Percentiles rank a stretch among this genome's conserved stretches.
phyloP scores from a whole-genome alignment of 2,329 filamentous ascomycete species.

The Dactylellina haptotyla region DNA sequence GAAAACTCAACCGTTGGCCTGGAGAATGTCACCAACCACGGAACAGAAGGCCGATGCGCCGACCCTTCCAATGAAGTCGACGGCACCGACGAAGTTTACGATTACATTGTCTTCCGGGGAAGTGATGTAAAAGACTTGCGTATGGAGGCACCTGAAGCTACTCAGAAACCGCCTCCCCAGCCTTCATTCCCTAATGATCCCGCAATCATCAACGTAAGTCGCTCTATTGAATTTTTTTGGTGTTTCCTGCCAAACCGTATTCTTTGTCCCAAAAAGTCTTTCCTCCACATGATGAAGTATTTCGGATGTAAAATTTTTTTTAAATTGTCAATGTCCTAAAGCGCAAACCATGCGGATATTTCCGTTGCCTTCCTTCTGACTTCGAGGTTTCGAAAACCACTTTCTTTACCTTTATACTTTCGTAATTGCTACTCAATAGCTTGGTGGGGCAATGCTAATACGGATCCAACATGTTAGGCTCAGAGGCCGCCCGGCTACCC shows the following conservation, averaged over 20 bases:
- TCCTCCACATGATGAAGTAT: slow-evolving; percentile 70
- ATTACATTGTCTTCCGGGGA: slow-evolving; percentile 98
- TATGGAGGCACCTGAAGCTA: slow-evolving; percentile 82
- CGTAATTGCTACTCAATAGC: slow-evolving; percentile 62
- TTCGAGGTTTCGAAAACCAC: slow-evolving; percentile 50
- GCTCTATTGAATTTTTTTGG: no score
- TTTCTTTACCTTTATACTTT: slow-evolving; percentile 52
- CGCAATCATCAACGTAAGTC: slow-evolving; percentile 94
- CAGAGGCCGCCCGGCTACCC: slow-evolving; percentile 25
- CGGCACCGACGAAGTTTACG: slow-evolving; percentile 87
- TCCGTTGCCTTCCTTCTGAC: slow-evolving; percentile 82
- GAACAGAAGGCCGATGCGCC: slow-evolving; percentile 87
- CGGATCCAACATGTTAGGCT: slow-evolving; percentile 15
- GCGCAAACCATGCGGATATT: slow-evolving; percentile 76
- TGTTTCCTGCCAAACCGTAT: neutral
- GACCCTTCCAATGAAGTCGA: slow-evolving; percentile 83
- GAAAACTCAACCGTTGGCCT: slow-evolving; percentile 96
- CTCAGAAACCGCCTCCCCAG: slow-evolving; percentile 74
- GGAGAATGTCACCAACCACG: slow-evolving; percentile 93
- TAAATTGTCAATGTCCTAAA: slow-evolving; percentile 68
- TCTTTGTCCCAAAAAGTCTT: neutral
- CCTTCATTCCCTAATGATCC: slow-evolving; percentile 90
- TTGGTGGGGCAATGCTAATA: slow-evolving; percentile 60
- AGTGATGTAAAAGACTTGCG: slow-evolving; percentile 98
- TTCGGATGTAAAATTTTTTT: slow-evolving; percentile 73